Evolutionary conservation across 2,329 filamentous ascomycete genomes (phyloP), one percentile per base, ranked within the genome.

Genomic region (Chaetomium sp.): DNA sequence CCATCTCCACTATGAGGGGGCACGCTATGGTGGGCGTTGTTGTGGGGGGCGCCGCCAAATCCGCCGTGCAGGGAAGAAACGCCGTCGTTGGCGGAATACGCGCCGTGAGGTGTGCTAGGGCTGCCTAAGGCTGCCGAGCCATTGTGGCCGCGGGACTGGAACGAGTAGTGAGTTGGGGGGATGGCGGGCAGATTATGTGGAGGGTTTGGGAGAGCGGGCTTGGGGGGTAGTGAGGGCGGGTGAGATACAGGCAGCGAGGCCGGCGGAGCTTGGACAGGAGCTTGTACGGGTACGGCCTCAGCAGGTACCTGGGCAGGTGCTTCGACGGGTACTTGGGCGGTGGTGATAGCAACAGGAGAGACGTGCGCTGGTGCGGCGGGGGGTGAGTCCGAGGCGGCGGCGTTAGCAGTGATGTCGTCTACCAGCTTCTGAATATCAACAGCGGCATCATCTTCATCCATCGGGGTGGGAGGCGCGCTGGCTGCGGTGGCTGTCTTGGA

Each of bases 341-440:
- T 27, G 19, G 19, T 27, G 19, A 27, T 27, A 33, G 53, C 53
- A 36, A 44, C 56, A 37, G 57, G 49, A 37, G 61, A 42, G 56
- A 63, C 50, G 57, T 61, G 55, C 40, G 54, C 51, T 41, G 60
- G 44, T 33, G 59, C 55, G 45, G 53, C 52, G 33, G 60, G 45
- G 35, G 58, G 54, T 50, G 64, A 56, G 19, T 51, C 56, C 32
- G 61, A 45, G 42, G 61, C 38, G 46, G 57, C 53, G 47, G 64
- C 64, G 58, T 60, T 63, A 43, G 67, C 67, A 52, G 69, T 68
- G 45, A 71, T 70, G 52, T 67, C 64, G 60, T 70, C 65, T 57
- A 71, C 65, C 63, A 71, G 65, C 63, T 70, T 69, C 56, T 70
- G 67, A 46, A 71, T 69, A 54, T 70, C 68, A 66, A 70, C 52